These are phyloP conservation scores for Hymenoscyphus repandus DNA, from an alignment of 2,329 filamentous ascomycete species.

Conservation along the genomic window DNA sequence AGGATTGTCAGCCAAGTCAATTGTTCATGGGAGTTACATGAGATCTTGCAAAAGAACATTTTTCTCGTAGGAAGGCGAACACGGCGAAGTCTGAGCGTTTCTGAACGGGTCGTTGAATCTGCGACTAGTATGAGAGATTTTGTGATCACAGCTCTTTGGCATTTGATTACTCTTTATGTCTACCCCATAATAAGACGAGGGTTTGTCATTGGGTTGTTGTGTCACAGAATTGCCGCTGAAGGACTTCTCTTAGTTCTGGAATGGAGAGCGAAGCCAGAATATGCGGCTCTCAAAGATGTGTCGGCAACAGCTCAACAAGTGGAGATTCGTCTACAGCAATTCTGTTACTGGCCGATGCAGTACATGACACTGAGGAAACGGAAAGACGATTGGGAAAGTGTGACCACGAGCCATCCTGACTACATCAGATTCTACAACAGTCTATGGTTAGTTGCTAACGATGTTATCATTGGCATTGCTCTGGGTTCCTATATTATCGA, in stretches of 20 bases:
- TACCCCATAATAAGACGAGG: conserved; percentile 68
- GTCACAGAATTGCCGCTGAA: conserved; percentile 77
- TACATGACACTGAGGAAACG: conserved; percentile 86
- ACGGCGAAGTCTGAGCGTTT: conserved; percentile 84
- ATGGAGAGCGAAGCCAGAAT: conserved; percentile 73
- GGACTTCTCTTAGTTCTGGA: conserved; percentile 73
- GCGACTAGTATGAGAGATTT: conserved; percentile 81
- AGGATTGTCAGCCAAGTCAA: conserved; percentile 91
- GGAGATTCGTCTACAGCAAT: conserved; percentile 93
- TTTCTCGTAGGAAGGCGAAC: conserved; percentile 75
- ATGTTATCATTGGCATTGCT: conserved; percentile 97
- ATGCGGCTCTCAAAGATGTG: conserved; percentile 86
- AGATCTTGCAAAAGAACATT: conserved; percentile 82
- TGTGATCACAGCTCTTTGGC: conserved; percentile 61
- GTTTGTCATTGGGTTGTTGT: conserved; percentile 74
- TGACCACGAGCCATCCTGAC: conserved; percentile 91
- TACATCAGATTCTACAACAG: conserved; percentile 99
- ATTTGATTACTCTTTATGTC: conserved; percentile 67
- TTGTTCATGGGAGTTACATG: conserved; percentile 86
- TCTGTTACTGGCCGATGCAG: conserved; percentile 98
- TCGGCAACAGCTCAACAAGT: conserved; percentile 96
- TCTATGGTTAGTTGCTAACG: conserved; percentile 95
- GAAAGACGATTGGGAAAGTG: conserved; percentile 90
- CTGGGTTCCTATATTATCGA: conserved; percentile 96
- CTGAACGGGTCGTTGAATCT: conserved; percentile 89